Base-by-base conservation (phyloP, 441 rosid genomes). In the Brassica hybrid region DNA sequence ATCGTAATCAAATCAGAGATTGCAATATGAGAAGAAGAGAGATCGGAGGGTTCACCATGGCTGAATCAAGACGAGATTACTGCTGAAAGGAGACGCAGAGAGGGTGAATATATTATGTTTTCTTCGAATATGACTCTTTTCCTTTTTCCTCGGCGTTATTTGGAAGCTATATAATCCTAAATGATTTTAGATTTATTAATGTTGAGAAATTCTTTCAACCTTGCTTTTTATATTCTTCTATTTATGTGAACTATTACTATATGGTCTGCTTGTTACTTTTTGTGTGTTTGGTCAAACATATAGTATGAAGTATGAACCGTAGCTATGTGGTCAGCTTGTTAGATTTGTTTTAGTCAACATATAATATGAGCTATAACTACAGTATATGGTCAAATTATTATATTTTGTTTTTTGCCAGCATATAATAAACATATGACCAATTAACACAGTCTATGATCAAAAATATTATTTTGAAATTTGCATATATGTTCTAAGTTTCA, bases 11-110 rank as follows among this genome's bases (percentile, higher is more conserved):
- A 66, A 19, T 41, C 21, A 72, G 61, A 23, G 38, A 34, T 1
- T 13, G 65, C 58, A 43, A 5, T 0, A 34, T 5, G 36, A 27
- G 10, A 7, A 14, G 12, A 58, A 4, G 61, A 58, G 4, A 58
- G n/a, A 19, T 30, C 11, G 36, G 4, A 69, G 16, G 1, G 2
- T 21, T 66, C 32, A 79, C 79, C 83, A 79, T 79, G 32, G 73
- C 58, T 65, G 79, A 58, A 75, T 69, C 68, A 75, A 75, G 66
- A 70, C 78, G 76, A 1, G 50, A 60, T n/a, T 57, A 13, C 68
- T 6, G 57, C 27, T 68, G 79, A 69, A 59, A 68, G 64, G 67
- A 19, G 70, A 64, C 60, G 67, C 17, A n/a, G 69, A 73, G 74
- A 52, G 45, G 65, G 21, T 7, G 48, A 36, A 8, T 1, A 27